Base-by-base conservation (phyloP, 441 rosid genomes). In the Eruca vesicaria region DNA sequence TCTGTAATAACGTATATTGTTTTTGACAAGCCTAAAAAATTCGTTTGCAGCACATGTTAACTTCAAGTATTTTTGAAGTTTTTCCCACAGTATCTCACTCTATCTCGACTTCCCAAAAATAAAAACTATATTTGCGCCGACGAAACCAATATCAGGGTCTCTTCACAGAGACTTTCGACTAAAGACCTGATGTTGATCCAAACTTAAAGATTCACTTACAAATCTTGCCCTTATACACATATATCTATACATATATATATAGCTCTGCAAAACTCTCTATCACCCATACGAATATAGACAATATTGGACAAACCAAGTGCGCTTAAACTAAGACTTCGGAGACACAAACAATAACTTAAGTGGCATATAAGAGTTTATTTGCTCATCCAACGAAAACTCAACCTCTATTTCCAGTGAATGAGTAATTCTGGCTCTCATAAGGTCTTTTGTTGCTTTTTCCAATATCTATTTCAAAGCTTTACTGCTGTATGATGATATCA, bases 401-500 rank as follows among this genome's bases (percentile, higher is more conserved):
- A 52, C 9, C 6, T 53, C 63, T 4, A 26, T 9, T 36, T 63
- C 56, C 57, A 72, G 26, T 14, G 28, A 28, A 19, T 9, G 74
- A 53, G 31, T 18, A 21, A 33, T 21, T 43, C 35, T 65, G 18
- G 18, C 67, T 21, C 66, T 48, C 58, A 48, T 21, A 71, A 32
- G 16, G n/a, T 64, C 29, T 23, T 38, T 11, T 35, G 64, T 7
- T 70, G 60, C 35, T 57, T 20, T 35, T 23, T 15, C 28, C 36
- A 45, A 12, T 3, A n/a, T 50, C 59, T 66, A 71, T 38, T 77
- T 77, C 68, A 72, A 58, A 60, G 64, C 35, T 71, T 71, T 71
- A 5, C 48, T 9, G 63, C 14, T 71, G 69, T 77, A 60, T 36
- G 80, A 66, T 71, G 77, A 77, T 19, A 77, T 71, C 73, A 77